Evolutionary conservation across 2,329 filamentous ascomycete species (phyloP), one percentile per base, ranked within the genome.

Genomic region (Ophiocordyceps australis): DNA sequence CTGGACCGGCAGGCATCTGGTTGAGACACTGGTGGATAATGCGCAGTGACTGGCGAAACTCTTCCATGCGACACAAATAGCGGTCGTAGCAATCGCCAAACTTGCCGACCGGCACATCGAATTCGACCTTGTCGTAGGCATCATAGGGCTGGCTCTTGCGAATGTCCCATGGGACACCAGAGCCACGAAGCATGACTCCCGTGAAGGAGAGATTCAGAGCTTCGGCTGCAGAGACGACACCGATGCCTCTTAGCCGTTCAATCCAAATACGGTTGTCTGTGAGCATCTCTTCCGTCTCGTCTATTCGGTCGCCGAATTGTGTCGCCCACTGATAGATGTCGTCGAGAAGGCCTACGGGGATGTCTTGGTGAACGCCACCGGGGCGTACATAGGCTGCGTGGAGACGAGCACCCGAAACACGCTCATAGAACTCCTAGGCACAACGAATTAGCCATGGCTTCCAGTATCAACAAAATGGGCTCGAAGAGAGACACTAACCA

Each of bases 251-350:
- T 38, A 92, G 79, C 52, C 89, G 73, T 44, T 83, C 77, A 42
- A 91, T 85, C 91, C 91, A 98, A 62, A 98, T 95, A 49, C 91
- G 82, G 68, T 98, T 98, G 54, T 98, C 89, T 22, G 89, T 98
- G 41, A 98, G 68, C 60, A 98, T 78, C 55, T 98, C 89, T 54
- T 98, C 89, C 28, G 89, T 95, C 55, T 98, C 89, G 50, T 98
- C 89, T 43, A 98, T 89, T 41, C 89, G 83, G 61, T 98, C 89
- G 43, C 83, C 80, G 45, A 98, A 98, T 54, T 98, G 89, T 30
- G 89, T 98, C 11, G 89, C 89, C 89, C 89, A 98, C 58, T 95
- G 86, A 62, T 98, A 95, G 46, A 98, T 98, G 49, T 98, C 89
- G 50, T 98, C 91, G 26, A 98, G 73, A 23, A 98, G 74, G 37